phyloP scores from a whole-genome alignment of 1,284 basidiomycete genomes.

The Sporisorium graminicola region DNA sequence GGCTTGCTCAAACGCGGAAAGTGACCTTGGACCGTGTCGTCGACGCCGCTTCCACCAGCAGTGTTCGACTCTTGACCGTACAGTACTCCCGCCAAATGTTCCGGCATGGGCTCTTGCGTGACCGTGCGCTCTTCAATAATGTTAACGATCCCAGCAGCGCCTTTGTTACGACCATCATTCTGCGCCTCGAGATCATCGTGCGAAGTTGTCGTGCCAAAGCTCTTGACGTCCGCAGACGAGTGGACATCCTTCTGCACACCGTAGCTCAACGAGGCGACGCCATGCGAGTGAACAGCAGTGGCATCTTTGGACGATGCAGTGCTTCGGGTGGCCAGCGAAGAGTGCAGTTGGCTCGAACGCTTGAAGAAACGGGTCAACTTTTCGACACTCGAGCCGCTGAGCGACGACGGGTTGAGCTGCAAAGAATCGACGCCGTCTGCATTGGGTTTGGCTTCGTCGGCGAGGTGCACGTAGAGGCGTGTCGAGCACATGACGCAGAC shows the following conservation, averaged over 20 bases:
- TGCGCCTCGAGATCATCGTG: conserved; percentile 35
- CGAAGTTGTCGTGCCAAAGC: conserved; percentile 17
- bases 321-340: conserved; percentile 11
- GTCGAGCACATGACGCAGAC: conserved; percentile 53
- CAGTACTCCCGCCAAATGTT: conserved; percentile 27
- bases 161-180: background rate
- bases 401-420: conserved; percentile 18
- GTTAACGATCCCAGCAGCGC: conserved; percentile 10
- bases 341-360: conserved; percentile 16
- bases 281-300: background rate
- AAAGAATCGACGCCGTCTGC: conserved; percentile 28
- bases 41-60: background rate
- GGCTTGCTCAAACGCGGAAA: conserved; percentile 37
- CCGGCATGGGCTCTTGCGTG: conserved; percentile 40
- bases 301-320: conserved; percentile 1
- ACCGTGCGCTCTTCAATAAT: conserved; percentile 36
- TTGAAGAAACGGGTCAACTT: conserved; percentile 41
- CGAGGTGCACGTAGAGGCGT: conserved; percentile 54
- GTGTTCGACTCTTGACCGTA: background rate
- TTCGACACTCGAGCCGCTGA: conserved; percentile 21
- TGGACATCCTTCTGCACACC: conserved; percentile 10
- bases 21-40: conserved; percentile 14
- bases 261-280: conserved; percentile 23
- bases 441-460: conserved; percentile 45
- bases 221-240: conserved; percentile 25